phyloP scores from a whole-genome alignment of 495 filamentous ascomycete species.

The Neurospora sublineolata region DNA sequence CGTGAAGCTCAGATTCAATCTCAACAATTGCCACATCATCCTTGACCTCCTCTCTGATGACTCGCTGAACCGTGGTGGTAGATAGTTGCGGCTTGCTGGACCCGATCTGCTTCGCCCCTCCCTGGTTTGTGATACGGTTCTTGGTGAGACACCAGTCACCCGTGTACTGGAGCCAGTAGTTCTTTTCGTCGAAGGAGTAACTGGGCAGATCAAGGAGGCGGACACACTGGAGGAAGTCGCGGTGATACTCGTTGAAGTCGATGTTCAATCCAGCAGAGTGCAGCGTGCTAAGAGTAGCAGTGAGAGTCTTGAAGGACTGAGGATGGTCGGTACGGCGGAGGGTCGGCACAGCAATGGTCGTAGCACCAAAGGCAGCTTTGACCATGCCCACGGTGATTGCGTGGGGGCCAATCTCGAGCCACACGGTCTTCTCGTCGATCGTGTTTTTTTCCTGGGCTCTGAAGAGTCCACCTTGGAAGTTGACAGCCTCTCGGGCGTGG shows the following conservation, averaged over 20 bases:
- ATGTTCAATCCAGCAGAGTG: constrained; percentile 56
- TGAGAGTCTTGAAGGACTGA: constrained; percentile 54
- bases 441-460: constrained; percentile 37
- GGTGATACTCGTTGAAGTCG: constrained; percentile 70
- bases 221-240: constrained; percentile 50
- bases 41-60: constrained; percentile 46
- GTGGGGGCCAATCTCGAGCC: constrained; percentile 61
- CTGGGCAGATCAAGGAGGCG: constrained; percentile 56
- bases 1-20: constrained; percentile 55
- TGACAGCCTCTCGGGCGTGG: constrained; percentile 61
- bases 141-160: constrained; percentile 61
- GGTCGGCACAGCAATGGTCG: constrained; percentile 47
- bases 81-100: constrained; percentile 34
- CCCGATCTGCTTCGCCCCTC: constrained; percentile 38
- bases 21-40: constrained; percentile 43
- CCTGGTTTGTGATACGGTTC: constrained; percentile 49
- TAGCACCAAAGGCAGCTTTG: constrained; percentile 48
- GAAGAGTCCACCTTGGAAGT: constrained; percentile 56
- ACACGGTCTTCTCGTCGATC: constrained; percentile 45
- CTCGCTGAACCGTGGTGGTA: constrained; percentile 38
- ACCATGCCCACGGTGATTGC: constrained; percentile 60
- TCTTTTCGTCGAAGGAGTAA: constrained; percentile 71
- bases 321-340: constrained; percentile 33
- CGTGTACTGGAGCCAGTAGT: constrained; percentile 71
- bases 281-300: constrained; percentile 46